Conservation (phyloP, 805 yeast species). For the Spencermartinsiella europaea region DNA sequence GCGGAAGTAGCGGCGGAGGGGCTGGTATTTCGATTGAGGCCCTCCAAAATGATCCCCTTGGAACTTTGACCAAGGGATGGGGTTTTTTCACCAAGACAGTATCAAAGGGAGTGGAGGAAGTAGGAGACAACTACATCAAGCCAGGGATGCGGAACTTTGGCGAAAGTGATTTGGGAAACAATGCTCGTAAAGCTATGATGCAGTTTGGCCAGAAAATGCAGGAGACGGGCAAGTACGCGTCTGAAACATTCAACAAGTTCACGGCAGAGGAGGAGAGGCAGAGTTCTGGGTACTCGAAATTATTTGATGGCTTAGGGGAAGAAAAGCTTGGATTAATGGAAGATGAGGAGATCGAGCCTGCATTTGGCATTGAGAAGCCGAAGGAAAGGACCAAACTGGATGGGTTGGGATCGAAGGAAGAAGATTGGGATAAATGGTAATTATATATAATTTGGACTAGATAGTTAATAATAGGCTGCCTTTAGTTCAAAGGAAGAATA, state of each 20-base stretch:
- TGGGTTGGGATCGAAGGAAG: slow-evolving; percentile 32
- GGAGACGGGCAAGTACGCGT: slow-evolving; percentile 75
- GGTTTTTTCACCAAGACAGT: slow-evolving; percentile 84
- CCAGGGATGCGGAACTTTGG: slow-evolving; percentile 83
- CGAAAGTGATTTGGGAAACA: slow-evolving; percentile 71
- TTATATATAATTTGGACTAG: too few species aligned
- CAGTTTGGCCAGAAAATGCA: slow-evolving; percentile 94
- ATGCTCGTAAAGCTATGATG: slow-evolving; percentile 88
- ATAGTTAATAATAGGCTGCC: background rate
- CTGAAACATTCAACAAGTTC: slow-evolving; percentile 57
- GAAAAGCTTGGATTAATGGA: slow-evolving; percentile 23
- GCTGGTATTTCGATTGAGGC: slow-evolving; percentile 22
- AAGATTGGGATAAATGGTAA: slow-evolving; percentile 28
- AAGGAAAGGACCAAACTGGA: slow-evolving; percentile 51
- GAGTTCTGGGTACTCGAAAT: slow-evolving; percentile 26
- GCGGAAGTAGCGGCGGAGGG: slow-evolving; percentile 6
- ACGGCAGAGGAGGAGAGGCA: slow-evolving; percentile 42
- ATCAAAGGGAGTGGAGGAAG: slow-evolving; percentile 75
- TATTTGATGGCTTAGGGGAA: slow-evolving; percentile 53
- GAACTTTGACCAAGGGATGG: slow-evolving; percentile 93
- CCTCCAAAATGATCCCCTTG: slow-evolving; percentile 69
- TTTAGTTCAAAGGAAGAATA: too few species aligned
- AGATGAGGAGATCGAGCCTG: slow-evolving; percentile 43
- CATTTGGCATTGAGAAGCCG: slow-evolving; percentile 63
- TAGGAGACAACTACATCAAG: slow-evolving; percentile 80